Evolutionary conservation across 345 rosid genomes (phyloP), one percentile per base, ranked within the genome.

Genomic region (Chamaenerion angustifolium): DNA sequence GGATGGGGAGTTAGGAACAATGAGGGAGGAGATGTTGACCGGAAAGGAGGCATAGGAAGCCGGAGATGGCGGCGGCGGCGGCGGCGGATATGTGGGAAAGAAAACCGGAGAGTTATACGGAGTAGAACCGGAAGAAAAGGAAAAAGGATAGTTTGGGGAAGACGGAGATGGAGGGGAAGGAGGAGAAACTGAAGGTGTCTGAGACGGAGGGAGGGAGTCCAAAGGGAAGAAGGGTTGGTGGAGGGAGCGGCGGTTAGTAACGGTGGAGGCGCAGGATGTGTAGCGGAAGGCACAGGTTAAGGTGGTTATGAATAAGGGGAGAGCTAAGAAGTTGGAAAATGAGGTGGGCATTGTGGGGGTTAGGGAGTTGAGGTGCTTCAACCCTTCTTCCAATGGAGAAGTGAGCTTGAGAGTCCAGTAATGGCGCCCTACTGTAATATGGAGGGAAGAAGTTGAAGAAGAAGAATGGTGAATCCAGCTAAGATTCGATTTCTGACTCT

Each of bases 1-100:
- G 43, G 37, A 31, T 7, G 52, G 82, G 74, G 88, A 64, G 58
- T 71, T 76, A 10, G 96, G 96, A 45, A 92, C 78, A 65, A 72
- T 73, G 10, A 92, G 78, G 45, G 94, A 79, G 66, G 95, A 86
- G 67, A 90, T 81, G 54, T 90, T 90, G 47, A 94, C 98, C 0
- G 98, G 98, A 63, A 86, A 90, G 35, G 98, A 81, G 23, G 87
- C 94, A 51, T 72, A 81, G 3, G 74, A 37, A 3, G 83, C 61
- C 0, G 96, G 83, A 42, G 88, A 54, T 3, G 94, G 94, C 6
- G 61, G 62, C 3, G 96, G 95, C 2, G 94, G 94, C 27, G 96
- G 45, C 3, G 79, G 55, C 53, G 88, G 75, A 67, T 68, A 80
- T 17, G 76, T 40, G 1, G 96, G 99, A 64, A 87, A 93, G 61